These are phyloP conservation scores for Nannochloropsis salina DNA, from an alignment of 108 stramenopile species.

Conservation along the genomic window DNA sequence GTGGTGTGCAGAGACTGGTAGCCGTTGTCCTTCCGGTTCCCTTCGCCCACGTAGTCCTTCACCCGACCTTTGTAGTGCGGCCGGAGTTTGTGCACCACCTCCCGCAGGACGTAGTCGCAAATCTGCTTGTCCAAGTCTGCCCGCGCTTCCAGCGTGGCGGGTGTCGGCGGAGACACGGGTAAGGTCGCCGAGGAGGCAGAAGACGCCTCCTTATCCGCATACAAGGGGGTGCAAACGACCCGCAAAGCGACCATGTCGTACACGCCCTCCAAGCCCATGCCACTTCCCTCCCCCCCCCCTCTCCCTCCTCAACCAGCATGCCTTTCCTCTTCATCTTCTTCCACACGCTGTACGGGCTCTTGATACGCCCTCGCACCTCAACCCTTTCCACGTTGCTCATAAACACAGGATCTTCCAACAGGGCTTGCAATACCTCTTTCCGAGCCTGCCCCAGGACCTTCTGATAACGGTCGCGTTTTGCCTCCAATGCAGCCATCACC, in stretches of 20 bases:
- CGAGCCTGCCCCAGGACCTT: constrained; percentile 59
- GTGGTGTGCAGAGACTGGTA: constrained; percentile 76
- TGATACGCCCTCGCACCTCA: constrained; percentile 64
- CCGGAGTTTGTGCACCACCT: neutral
- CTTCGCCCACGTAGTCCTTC: constrained; percentile 71
- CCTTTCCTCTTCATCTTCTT: constrained; percentile 64
- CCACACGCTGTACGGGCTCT: constrained; percentile 72
- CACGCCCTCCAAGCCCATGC: neutral
- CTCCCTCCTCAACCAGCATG: neutral
- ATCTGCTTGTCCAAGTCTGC: neutral
- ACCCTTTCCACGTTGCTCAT: constrained; percentile 57
- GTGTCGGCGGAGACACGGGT: neutral
- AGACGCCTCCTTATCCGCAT: neutral
- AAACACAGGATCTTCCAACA: constrained; percentile 62
- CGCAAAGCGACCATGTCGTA: constrained; percentile 10
- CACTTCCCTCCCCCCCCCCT: constrained; percentile 23
- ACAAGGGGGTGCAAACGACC: neutral
- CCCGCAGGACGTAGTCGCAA: neutral
- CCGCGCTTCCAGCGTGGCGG: neutral
- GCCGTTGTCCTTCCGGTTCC: constrained; percentile 68
- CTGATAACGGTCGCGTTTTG: constrained; percentile 56
- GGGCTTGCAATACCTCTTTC: constrained; percentile 56
- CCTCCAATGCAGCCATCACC: neutral
- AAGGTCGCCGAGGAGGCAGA: neutral
- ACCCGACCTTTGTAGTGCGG: constrained; percentile 44